Percentiles rank a stretch among this genome's conserved stretches.
Conservation (phyloP, 345 rosid species). For the Pugionium cornutum region DNA sequence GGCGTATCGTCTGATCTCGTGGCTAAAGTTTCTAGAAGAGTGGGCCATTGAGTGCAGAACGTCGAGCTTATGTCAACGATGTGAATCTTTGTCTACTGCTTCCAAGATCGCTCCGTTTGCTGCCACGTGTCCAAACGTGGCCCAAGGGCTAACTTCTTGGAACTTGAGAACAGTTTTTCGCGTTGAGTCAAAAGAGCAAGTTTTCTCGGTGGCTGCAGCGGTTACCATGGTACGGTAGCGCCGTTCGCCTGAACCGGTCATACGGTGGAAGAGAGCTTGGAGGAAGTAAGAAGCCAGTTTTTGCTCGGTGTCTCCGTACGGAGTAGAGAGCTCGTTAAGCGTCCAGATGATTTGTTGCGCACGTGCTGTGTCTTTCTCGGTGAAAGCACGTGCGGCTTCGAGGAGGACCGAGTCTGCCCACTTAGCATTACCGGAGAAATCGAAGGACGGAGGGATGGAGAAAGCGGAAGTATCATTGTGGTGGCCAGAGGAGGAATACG, state of each 20-base stretch:
- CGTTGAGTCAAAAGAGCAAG: constrained; percentile 76
- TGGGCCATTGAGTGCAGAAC: constrained; percentile 97
- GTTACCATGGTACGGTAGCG: constrained; percentile 60
- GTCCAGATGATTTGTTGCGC: constrained; percentile 89
- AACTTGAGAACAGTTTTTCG: constrained; percentile 77
- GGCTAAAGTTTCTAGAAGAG: constrained; percentile 92
- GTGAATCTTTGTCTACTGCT: constrained; percentile 80
- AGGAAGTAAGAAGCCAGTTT: constrained; percentile 83
- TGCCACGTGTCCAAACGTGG: constrained; percentile 95
- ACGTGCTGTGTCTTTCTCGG: constrained; percentile 59
- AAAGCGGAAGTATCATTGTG: constrained; percentile 49
- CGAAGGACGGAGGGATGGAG: constrained; percentile 58
- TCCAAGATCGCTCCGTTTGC: constrained; percentile 92
- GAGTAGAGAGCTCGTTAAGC: constrained; percentile 83
- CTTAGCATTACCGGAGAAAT: constrained; percentile 58
- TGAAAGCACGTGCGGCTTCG: constrained; percentile 69
- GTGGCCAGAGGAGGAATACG: constrained; percentile 41
- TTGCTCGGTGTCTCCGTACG: constrained; percentile 87
- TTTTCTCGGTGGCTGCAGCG: constrained; percentile 62
- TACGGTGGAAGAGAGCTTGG: constrained; percentile 86
- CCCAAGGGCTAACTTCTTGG: constrained; percentile 98
- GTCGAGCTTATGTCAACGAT: constrained; percentile 89
- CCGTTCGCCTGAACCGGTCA: constrained; percentile 74
- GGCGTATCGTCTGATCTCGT: constrained; percentile 93
- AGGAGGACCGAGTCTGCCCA: constrained; percentile 78